Percentiles rank a stretch among this genome's conserved stretches.
phyloP scores from a whole-genome alignment of 306 rosid species.

The Delonix regia region DNA sequence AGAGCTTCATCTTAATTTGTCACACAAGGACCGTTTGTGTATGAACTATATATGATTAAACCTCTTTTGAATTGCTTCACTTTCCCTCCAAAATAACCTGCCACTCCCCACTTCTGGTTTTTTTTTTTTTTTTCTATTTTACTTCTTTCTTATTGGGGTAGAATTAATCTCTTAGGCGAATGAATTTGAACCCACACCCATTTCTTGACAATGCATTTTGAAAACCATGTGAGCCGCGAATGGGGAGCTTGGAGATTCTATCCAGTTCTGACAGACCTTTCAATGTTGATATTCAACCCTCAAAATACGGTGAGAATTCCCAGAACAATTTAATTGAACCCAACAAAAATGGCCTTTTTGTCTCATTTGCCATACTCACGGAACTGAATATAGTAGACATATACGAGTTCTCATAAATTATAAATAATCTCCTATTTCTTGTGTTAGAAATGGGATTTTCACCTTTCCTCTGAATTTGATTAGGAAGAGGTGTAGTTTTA shows the following conservation, averaged over 20 bases:
- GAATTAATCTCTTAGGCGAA: background rate
- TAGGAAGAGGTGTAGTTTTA: background rate
- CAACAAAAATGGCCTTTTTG: background rate
- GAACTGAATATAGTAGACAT: background rate
- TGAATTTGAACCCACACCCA: background rate
- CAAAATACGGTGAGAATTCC: background rate
- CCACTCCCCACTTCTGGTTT: background rate
- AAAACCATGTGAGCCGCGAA: background rate
- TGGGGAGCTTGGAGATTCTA: background rate
- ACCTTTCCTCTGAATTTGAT: background rate
- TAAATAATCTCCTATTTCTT: background rate
- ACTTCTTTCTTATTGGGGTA: background rate
- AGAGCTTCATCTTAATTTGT: conserved; percentile 36
- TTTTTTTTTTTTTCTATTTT: too few relatives aligned
- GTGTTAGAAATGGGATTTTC: background rate
- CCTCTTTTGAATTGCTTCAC: conserved; percentile 26
- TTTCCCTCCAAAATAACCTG: conserved; percentile 36
- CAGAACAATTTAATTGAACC: background rate
- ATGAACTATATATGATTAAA: background rate
- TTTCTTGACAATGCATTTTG: background rate
- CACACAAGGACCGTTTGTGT: background rate
- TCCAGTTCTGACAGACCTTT: background rate
- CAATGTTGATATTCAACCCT: conserved; percentile 5
- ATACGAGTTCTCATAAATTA: background rate
- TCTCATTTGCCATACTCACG: conserved; percentile 4